Conservation (phyloP, 768 basidiomycete species). For the Russula abietina region DNA sequence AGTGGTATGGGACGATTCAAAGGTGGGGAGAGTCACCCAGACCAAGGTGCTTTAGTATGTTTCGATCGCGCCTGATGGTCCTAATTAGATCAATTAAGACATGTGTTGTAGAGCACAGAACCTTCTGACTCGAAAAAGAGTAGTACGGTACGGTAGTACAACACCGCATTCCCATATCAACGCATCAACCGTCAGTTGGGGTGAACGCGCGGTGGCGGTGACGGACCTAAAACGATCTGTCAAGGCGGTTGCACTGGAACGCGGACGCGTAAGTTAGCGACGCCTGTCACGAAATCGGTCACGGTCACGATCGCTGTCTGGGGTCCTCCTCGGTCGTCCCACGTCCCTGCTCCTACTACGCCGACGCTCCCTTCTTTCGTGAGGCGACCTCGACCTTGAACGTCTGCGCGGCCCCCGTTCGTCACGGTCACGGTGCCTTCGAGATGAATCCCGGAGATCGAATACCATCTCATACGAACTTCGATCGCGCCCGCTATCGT, state of each 20-base stretch:
- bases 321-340: constrained; percentile 1
- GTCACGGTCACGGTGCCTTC: constrained; percentile 4
- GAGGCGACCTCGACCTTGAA: constrained; percentile 19
- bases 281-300: constrained; percentile 4
- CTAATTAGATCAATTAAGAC: neutral
- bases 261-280: neutral
- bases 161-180: constrained; percentile 12
- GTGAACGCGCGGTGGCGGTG: neutral
- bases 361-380: constrained; percentile 43
- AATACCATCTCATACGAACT: constrained; percentile 75
- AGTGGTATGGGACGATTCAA: neutral
- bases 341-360: constrained; percentile 37
- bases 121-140: neutral
- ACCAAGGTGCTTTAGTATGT: constrained; percentile 11
- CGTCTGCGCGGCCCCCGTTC: constrained; percentile 34
- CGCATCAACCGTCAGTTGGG: constrained; percentile 4
- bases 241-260: neutral
- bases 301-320: constrained; percentile 14
- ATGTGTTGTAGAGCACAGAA: constrained; percentile 11
- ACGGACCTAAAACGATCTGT: neutral
- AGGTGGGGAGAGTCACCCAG: neutral
- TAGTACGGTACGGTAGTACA: neutral
- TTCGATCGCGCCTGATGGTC: constrained; percentile 9
- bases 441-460: constrained; percentile 45
- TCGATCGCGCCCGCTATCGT: constrained; percentile 33